Base-by-base conservation (phyloP, 2,329 filamentous ascomycete genomes). In the Gremmenia infestans region DNA sequence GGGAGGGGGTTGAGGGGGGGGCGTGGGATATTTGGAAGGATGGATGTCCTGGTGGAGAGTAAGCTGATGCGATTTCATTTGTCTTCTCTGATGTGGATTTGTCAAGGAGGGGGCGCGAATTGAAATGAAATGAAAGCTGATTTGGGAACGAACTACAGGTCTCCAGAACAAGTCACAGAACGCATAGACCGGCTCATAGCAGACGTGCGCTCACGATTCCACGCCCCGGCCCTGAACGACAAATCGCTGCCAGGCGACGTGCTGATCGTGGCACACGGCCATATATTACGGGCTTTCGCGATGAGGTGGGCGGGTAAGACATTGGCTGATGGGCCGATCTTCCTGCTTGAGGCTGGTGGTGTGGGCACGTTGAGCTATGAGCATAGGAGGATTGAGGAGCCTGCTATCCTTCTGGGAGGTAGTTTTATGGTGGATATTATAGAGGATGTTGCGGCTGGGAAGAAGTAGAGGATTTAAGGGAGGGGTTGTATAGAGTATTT, bases 11-110 rank as follows among this genome's bases (percentile, higher is more conserved):
- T 19, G 54, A 49, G 58, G 72, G 75, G 42, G 78, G 75, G 4
- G 71, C 73, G 23, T 95, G 90, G 90, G 88, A 94, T 73, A 95
- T 96, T 61, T 96, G 91, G 91, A 78, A 76, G n/a, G 90, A 95
- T 69, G 91, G 91, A 0, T 96, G 91, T 72, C 87, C 87, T 1
- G 88, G 86, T 3, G 91, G 91, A 70, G 91, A 96, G 86, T 89
- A 32, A 32, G 73, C 71, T 83, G 79, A 11, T n/a, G 49, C 39
- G 14, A 37, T 46, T 19, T 19, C 19, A 19, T 19, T 19, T 19
- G 19, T 19, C 14, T 36, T 15, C 32, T 22, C 9, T 1, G 19
- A 23, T 22, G 8, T 39, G 28, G 8, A 32, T 32, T 9, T 3
- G 8, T 8, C 4, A 7, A 25, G 5, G 17, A n/a, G 14, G 15